Evolutionary conservation across 129 eudicot genomes (phyloP), one percentile per base, ranked within the genome.

Genomic region (Saposhnikovia divaricata): DNA sequence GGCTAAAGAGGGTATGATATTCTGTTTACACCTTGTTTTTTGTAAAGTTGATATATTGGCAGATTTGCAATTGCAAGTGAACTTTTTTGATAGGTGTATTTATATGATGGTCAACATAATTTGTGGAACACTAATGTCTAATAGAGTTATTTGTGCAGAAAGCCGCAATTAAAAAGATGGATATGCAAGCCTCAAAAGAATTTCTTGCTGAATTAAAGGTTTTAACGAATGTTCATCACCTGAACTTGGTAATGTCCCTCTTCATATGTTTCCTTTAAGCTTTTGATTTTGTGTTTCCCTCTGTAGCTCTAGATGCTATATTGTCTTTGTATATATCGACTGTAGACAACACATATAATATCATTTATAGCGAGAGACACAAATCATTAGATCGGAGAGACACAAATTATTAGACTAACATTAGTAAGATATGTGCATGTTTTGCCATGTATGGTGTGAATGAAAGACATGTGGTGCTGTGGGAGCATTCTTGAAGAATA

Each of bases 101-200:
- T 59, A 59, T 59, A 5, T 4, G 9, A 51, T 51, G 2, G 14
- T 57, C 57, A n/a, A n/a, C n/a, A 11, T 59, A 2, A 18, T 43
- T 72, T 53, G 72, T 34, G 25, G 14, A 46, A 9, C 51, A 11
- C 42, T 21, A 40, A 40, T 40, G 43, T 40, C 37, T 2, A 23
- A 27, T n/a, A 15, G 48, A 18, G 55, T 45, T 55, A 46, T 69
- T 79, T 80, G 10, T 84, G 87, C 90, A 91, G 97, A 94, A 87
- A 91, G 98, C 98, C 70, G 98, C 98, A 40, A 87, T 94, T 47
- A 91, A 91, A 89, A 91, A 94, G 90, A 91, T 94, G 98, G 97
- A 86, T 83, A 94, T 94, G 97, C 93, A 94, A 86, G 98, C 98
- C 42, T 82, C 96, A 27, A 90, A 82, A 85, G 96, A 90, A 74